Evolutionary conservation across 768 basidiomycete species (phyloP).

Genomic region (Termitomyces titanicus): DNA sequence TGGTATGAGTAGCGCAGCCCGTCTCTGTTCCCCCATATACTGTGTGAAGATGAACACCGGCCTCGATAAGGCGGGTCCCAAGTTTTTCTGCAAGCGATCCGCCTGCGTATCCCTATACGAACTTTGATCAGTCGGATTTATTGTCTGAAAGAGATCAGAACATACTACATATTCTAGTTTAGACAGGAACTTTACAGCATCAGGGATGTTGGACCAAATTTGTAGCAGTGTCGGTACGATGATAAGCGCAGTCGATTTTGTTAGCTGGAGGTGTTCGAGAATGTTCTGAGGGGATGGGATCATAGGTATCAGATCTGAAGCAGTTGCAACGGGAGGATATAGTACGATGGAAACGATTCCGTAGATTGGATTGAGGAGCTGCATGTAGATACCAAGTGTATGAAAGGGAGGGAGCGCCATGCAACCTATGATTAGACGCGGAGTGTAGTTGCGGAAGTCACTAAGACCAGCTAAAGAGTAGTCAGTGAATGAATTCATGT

Average conservation of each 20-base stretch:
- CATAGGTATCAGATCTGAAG: constrained; percentile 20
- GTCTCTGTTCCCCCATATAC: constrained; percentile 29
- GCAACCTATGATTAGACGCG: constrained; percentile 8
- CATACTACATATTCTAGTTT: constrained; percentile 26
- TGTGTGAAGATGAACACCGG: constrained; percentile 23
- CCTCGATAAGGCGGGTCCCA: constrained; percentile 22
- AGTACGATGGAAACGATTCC: constrained; percentile 14
- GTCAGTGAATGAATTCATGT: background rate
- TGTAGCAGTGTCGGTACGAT: constrained; percentile 26
- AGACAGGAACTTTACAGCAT: constrained; percentile 19
- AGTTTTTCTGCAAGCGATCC: constrained; percentile 26
- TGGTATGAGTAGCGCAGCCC: constrained; percentile 6
- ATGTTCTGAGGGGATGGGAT: constrained; percentile 31
- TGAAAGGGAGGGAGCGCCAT: constrained; percentile 31
- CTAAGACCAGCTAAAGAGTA: background rate
- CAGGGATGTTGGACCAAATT: constrained; percentile 21
- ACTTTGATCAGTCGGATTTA: too few relatives aligned
- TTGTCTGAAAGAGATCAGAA: background rate
- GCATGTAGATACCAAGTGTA: constrained; percentile 20
- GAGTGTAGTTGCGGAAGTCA: constrained; percentile 8
- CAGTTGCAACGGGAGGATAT: constrained; percentile 22
- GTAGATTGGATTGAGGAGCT: constrained; percentile 22
- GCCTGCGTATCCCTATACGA: constrained; percentile 22
- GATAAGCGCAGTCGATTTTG: constrained; percentile 16
- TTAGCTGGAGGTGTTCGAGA: constrained; percentile 20